Evolutionary conservation across 140 eudicot genomes (phyloP).

Genomic region (Oenanthe javanica): DNA sequence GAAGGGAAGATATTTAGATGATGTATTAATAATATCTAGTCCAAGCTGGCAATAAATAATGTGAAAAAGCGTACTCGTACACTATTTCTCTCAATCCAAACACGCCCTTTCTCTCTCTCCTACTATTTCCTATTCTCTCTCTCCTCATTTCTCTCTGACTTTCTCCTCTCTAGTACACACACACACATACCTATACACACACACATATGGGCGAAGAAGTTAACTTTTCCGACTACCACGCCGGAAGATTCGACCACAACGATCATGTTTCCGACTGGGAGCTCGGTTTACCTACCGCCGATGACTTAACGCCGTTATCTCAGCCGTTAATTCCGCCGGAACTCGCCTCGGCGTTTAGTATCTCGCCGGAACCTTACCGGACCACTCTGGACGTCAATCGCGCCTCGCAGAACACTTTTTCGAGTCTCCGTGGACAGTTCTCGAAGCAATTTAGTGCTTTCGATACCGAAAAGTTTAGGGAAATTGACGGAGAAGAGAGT

Average conservation of each 20-base stretch:
- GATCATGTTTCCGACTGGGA: constrained; percentile 55
- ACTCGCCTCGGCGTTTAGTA: constrained; percentile 71
- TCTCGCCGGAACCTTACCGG: constrained; percentile 57
- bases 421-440: constrained; percentile 36
- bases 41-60: neutral
- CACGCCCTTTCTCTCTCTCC: neutral
- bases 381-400: constrained; percentile 53
- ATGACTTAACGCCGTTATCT: constrained; percentile 32
- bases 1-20: neutral
- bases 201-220: constrained; percentile 47
- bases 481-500: constrained; percentile 26
- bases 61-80: neutral
- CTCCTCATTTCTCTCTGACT: constrained; percentile 5
- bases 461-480: neutral
- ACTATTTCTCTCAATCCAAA: neutral
- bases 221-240: constrained; percentile 34
- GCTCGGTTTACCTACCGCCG: constrained; percentile 48
- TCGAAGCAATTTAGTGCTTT: constrained; percentile 34
- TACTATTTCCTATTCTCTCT: neutral
- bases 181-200: neutral
- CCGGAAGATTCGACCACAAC: constrained; percentile 3
- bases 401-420: constrained; percentile 51
- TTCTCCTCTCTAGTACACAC: no score
- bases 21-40: neutral
- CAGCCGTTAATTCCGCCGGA: constrained; percentile 56